Evolutionary conservation across 305 asterid species (phyloP), one percentile per base, ranked within the genome.

Genomic region (Petunia hybrid): DNA sequence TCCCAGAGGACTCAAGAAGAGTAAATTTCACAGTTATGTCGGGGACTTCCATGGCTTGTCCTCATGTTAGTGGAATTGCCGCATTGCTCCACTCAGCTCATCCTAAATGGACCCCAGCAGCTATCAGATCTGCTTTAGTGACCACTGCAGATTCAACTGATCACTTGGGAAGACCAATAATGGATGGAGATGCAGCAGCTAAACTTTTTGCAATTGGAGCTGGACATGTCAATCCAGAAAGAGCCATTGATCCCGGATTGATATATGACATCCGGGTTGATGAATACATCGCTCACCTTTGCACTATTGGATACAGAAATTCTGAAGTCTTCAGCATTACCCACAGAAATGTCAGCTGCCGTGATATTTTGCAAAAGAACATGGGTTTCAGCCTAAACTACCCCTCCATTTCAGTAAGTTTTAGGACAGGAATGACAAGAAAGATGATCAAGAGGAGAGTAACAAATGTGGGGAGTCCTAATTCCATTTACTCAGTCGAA

Each of bases 11-110:
- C 86, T 84, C 90, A 80, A 92, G 99, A 89, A 87, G 95, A 80
- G 98, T 87, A 57, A 94, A 95, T 90, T 95, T 95, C 95, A 89
- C 91, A 1, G 93, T 94, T 77, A 88, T 95, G 98, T 95, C 99
- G 1, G 98, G 99, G 68, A 95, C 98, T 66, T 95, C 99, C 85
- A 95, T 95, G 99, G 91, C 98, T 6, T 94, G 99, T 75, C 98
- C 99, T 22, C 98, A 95, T 70, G 96, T 90, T 65, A 91, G 99
- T n/a, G 97, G 97, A 53, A 85, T 95, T 42, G 89, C 97, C 4
- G 97, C 98, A 51, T 87, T 94, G 69, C 78, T 95, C 48, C 97
- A 51, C 81, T 86, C 99, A 0, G 92, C 91, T 73, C 88, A 95
- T 80, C 98, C 95, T 9, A 88, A 85, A 42, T 95, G 97, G 98